Conservation (phyloP, 805 yeast genomes). For the Candida hungchunana region DNA sequence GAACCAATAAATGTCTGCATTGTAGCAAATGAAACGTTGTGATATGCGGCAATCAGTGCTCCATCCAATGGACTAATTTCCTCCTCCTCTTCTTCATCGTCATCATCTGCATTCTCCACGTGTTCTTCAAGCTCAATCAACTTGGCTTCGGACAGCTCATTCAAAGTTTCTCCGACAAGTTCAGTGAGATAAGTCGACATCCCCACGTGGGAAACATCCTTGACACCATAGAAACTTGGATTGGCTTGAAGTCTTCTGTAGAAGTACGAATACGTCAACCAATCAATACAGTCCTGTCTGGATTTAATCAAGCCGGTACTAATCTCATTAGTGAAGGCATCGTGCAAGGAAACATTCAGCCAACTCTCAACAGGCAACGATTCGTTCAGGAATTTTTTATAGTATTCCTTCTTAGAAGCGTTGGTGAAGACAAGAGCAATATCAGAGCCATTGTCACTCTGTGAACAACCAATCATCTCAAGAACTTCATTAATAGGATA, state of each 20-base stretch:
- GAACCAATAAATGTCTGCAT: constrained; percentile 56
- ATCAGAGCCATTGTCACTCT: constrained; percentile 30
- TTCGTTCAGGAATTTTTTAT: constrained; percentile 64
- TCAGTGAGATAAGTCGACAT: constrained; percentile 82
- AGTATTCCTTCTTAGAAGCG: constrained; percentile 52
- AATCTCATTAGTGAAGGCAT: constrained; percentile 71
- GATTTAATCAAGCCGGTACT: constrained; percentile 55
- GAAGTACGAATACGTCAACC: constrained; percentile 81
- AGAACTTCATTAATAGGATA: constrained; percentile 60
- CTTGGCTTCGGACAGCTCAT: constrained; percentile 56
- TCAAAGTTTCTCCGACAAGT: constrained; percentile 64
- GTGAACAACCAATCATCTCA: constrained; percentile 57
- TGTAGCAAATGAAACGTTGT: constrained; percentile 60
- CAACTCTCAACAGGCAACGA: constrained; percentile 84
- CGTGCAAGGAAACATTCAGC: constrained; percentile 54
- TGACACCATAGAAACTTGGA: constrained; percentile 86
- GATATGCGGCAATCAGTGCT: constrained; percentile 71
- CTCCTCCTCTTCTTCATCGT: constrained; percentile 24
- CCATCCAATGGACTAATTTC: constrained; percentile 59
- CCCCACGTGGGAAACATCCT: constrained; percentile 58
- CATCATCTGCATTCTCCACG: constrained; percentile 36
- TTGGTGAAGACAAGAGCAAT: constrained; percentile 55
- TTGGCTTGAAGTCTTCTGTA: constrained; percentile 76
- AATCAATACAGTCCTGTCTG: constrained; percentile 85
- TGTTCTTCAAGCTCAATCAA: constrained; percentile 52